These are phyloP conservation scores for Myriosclerotinia duriaeana DNA, from an alignment of 2,329 filamentous ascomycete species.

Conservation along the genomic window DNA sequence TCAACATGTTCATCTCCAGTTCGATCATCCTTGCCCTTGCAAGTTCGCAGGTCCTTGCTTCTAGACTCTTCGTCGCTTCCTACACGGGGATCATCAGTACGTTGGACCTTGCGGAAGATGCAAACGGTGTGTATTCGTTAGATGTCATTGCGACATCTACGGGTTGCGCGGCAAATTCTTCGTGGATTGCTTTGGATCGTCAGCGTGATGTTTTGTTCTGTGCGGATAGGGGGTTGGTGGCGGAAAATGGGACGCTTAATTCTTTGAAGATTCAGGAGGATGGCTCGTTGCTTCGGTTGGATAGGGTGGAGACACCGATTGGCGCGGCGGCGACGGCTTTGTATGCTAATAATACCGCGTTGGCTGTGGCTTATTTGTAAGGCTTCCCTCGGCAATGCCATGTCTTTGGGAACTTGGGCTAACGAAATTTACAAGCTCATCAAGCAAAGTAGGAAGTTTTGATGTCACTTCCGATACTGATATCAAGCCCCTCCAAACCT, in stretches of 20 bases:
- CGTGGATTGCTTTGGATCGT: conserved; percentile 4
- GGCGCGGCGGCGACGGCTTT: background rate
- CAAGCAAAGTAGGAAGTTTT: conserved; percentile 2
- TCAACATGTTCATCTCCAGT: conserved; percentile 8
- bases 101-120: background rate
- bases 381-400: background rate
- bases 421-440: background rate
- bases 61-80: conserved; percentile 9
- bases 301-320: conserved; percentile 7
- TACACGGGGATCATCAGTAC: conserved; percentile 2
- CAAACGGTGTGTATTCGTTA: background rate
- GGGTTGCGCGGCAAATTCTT: conserved; percentile 4
- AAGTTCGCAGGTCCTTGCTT: background rate
- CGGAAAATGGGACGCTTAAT: conserved; percentile 4
- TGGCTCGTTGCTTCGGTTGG: conserved; percentile 3
- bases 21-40: conserved; percentile 1
- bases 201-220: conserved; percentile 3
- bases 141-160: conserved; percentile 1
- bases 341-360: conserved; percentile 9
- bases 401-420: background rate
- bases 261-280: conserved; percentile 11
- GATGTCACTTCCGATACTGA: background rate
- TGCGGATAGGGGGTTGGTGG: background rate
- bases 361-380: conserved; percentile 13
- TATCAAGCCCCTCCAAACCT: conserved; percentile 7